Conservation (phyloP, 768 basidiomycete species). For the Coprinellus micaceus region DNA sequence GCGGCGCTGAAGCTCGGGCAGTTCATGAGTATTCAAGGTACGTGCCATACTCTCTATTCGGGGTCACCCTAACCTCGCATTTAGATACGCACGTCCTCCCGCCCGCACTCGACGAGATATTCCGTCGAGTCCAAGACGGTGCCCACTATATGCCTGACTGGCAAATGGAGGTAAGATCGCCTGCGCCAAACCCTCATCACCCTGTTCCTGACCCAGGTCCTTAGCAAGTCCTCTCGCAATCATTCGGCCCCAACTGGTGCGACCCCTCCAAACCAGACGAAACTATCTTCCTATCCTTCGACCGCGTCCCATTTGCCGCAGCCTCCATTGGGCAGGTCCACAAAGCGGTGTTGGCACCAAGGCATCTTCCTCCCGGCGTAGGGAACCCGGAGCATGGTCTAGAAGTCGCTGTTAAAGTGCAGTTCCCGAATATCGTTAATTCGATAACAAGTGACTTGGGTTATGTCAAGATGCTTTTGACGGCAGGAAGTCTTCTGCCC, state of each 20-base stretch:
- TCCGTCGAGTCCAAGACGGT: slow-evolving; percentile 87
- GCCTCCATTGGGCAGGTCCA: slow-evolving; percentile 99
- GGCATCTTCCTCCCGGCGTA: slow-evolving; percentile 49
- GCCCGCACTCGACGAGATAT: slow-evolving; percentile 81
- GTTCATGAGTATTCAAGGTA: slow-evolving; percentile 94
- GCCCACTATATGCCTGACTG: slow-evolving; percentile 99
- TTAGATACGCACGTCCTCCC: slow-evolving; percentile 87
- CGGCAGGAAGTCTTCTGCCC: slow-evolving; percentile 77
- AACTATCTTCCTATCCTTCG: slow-evolving; percentile 67
- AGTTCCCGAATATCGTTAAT: slow-evolving; percentile 88
- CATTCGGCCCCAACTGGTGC: slow-evolving; percentile 74
- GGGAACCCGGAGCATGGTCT: slow-evolving; percentile 18
- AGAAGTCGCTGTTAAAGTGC: slow-evolving; percentile 71
- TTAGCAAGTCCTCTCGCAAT: slow-evolving; percentile 66
- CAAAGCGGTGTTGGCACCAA: slow-evolving; percentile 55
- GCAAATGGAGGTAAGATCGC: slow-evolving; percentile 83
- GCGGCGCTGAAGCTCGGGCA: slow-evolving; percentile 96
- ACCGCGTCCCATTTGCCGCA: slow-evolving; percentile 86
- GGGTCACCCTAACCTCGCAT: not conserved
- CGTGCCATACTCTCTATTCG: slow-evolving; percentile 3
- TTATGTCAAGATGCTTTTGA: slow-evolving; percentile 79
- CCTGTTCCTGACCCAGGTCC: not conserved
- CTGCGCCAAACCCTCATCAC: slow-evolving; percentile 1
- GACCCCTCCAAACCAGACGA: slow-evolving; percentile 15
- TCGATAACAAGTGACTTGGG: slow-evolving; percentile 87